Percentiles rank a stretch among this genome's conserved stretches.
phyloP scores from a whole-genome alignment of 2,329 filamentous ascomycete species.

The Exophiala viscosa region DNA sequence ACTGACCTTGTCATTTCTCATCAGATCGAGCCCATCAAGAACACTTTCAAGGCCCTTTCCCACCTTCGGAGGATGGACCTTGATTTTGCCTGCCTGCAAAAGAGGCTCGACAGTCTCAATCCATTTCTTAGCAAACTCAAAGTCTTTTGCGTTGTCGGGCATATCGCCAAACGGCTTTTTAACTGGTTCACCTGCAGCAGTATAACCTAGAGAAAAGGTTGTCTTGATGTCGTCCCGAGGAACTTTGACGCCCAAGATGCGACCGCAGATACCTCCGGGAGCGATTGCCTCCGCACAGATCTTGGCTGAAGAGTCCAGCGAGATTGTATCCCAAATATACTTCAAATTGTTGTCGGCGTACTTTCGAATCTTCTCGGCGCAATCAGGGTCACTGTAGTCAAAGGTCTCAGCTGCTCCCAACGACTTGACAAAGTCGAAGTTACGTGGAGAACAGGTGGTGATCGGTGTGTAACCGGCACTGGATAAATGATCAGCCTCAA shows the following conservation, averaged over 20 bases:
- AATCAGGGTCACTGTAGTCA: conserved; percentile 36
- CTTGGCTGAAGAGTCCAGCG: conserved; percentile 27
- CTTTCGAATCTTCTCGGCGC: conserved; percentile 32
- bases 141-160: conserved; percentile 34
- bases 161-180: conserved; percentile 7
- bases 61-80: conserved; percentile 42
- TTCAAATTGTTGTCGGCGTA: conserved; percentile 37
- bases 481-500: not conserved
- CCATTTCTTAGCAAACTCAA: conserved; percentile 43
- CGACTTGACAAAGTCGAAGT: conserved; percentile 34
- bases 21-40: conserved; percentile 42
- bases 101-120: conserved; percentile 38
- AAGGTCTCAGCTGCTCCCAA: conserved; percentile 37
- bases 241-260: conserved; percentile 29
- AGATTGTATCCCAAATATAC: conserved; percentile 38
- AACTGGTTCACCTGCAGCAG: conserved; percentile 33
- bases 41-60: conserved; percentile 45
- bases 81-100: conserved; percentile 42
- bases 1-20: conserved; percentile 46
- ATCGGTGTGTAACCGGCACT: conserved; percentile 34
- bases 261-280: conserved; percentile 32
- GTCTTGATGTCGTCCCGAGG: conserved; percentile 34
- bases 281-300: conserved; percentile 37
- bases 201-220: conserved; percentile 34
- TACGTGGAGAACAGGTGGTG: conserved; percentile 35